Conservation (phyloP, 176 grass and related monocot species). For the Raddia distichophylla region DNA sequence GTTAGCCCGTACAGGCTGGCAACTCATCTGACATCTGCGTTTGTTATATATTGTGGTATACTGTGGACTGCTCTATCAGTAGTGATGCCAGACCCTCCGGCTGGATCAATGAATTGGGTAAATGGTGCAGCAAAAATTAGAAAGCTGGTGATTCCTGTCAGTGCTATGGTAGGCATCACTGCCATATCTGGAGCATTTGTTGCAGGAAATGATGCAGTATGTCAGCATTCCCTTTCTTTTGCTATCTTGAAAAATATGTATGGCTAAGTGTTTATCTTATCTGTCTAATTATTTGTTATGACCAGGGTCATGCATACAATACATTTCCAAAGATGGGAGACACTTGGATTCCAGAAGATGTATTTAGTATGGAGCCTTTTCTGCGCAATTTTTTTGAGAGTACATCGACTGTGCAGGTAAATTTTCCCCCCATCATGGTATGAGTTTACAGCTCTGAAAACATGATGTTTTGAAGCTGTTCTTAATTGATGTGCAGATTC, state of each 20-base stretch:
- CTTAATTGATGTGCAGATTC: not conserved
- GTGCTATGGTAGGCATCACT: constrained; percentile 82
- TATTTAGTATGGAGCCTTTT: constrained; percentile 88
- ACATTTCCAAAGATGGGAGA: constrained; percentile 99
- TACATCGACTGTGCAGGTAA: constrained; percentile 89
- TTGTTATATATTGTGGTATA: constrained; percentile 93
- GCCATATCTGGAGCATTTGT: constrained; percentile 92
- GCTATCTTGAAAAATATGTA: constrained; percentile 23
- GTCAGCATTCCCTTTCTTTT: constrained; percentile 39
- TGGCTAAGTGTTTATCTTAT: not conserved
- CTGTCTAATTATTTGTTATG: constrained; percentile 36
- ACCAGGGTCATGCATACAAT: constrained; percentile 95
- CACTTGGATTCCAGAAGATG: constrained; percentile 88
- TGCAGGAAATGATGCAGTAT: constrained; percentile 95
- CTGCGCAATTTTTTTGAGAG: constrained; percentile 92
- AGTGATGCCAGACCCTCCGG: constrained; percentile 84
- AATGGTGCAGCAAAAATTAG: constrained; percentile 74
- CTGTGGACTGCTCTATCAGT: constrained; percentile 94
- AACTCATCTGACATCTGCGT: constrained; percentile 93
- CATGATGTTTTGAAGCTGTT: constrained; percentile 24
- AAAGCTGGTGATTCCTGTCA: constrained; percentile 77
- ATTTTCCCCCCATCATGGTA: not conserved
- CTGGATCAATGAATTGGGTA: constrained; percentile 70
- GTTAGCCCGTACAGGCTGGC: constrained; percentile 95
- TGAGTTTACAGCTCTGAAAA: not conserved